Evolutionary conservation across 2,329 filamentous ascomycete genomes (phyloP).

Genomic region (Cercospora janseana): DNA sequence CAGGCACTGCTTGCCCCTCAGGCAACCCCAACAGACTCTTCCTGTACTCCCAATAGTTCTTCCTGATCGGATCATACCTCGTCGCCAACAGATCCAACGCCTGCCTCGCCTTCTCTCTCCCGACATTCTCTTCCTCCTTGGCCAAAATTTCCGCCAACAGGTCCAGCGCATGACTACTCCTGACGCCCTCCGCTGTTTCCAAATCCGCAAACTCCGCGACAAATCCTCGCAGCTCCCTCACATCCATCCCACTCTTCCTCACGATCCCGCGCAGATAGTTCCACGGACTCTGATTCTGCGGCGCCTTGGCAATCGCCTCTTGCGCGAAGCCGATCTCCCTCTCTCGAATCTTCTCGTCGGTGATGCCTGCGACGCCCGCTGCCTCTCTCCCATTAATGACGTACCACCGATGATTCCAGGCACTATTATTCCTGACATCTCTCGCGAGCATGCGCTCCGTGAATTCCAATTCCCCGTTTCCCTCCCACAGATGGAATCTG

Average conservation of each 20-base stretch:
- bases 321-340: conserved; percentile 69
- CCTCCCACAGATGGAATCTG: conserved; percentile 55
- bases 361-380: conserved; percentile 39
- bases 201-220: conserved; percentile 54
- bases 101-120: conserved; percentile 61
- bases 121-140: conserved; percentile 50
- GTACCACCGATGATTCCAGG: conserved; percentile 97
- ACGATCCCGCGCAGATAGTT: conserved; percentile 82
- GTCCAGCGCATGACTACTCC: conserved; percentile 65
- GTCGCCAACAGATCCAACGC: conserved; percentile 72
- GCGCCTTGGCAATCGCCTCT: conserved; percentile 71
- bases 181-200: conserved; percentile 51
- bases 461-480: conserved; percentile 60
- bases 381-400: conserved; percentile 67
- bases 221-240: conserved; percentile 54
- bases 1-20: conserved; percentile 1
- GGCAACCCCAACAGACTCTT: conserved; percentile 48
- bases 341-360: conserved; percentile 59
- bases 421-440: conserved; percentile 93
- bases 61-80: conserved; percentile 87
- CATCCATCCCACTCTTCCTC: conserved; percentile 58
- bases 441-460: conserved; percentile 70
- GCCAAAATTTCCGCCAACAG: conserved; percentile 66
- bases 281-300: conserved; percentile 94
- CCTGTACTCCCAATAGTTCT: conserved; percentile 88